A percentile compares a stretch with the other conserved stretches of the same genome.
Evolutionary conservation across 176 grass and related monocot species (phyloP).

Genomic region (Oryza nivara): DNA sequence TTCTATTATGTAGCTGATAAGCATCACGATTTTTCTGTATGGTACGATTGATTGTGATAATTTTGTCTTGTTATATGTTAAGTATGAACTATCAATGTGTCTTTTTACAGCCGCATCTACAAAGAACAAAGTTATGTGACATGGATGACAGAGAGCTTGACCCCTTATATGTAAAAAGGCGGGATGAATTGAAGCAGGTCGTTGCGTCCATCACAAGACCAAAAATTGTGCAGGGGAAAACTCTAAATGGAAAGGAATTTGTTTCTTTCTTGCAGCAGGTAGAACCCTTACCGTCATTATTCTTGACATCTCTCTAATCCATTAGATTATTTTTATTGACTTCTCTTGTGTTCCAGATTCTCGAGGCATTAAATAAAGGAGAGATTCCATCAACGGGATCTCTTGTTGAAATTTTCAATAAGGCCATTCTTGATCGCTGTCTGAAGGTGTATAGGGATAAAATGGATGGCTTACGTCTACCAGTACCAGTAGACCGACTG

Average conservation of each 20-base stretch:
- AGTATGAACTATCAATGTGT: not conserved
- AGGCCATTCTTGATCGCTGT: slow-evolving; percentile 91
- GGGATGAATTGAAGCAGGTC: slow-evolving; percentile 87
- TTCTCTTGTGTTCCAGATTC: slow-evolving; percentile 67
- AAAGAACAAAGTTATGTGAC: slow-evolving; percentile 98
- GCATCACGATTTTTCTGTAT: not conserved
- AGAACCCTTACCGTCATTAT: slow-evolving; percentile 22
- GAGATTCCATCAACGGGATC: slow-evolving; percentile 95
- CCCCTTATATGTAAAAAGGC: slow-evolving; percentile 68
- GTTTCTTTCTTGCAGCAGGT: slow-evolving; percentile 93
- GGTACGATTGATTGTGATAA: not conserved
- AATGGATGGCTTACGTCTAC: slow-evolving; percentile 75
- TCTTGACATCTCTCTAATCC: slow-evolving; percentile 1
- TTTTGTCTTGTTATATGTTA: slow-evolving; percentile 6
- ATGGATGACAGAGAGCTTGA: slow-evolving; percentile 88
- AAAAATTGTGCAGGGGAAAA: slow-evolving; percentile 88
- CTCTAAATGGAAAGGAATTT: slow-evolving; percentile 89
- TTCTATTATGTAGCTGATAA: not conserved
- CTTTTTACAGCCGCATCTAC: slow-evolving; percentile 89
- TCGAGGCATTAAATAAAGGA: slow-evolving; percentile 97
- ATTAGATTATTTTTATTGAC: not conserved
- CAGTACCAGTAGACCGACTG: slow-evolving; percentile 70
- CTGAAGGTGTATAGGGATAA: slow-evolving; percentile 73
- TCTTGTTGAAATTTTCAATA: slow-evolving; percentile 96
- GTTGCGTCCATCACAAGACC: slow-evolving; percentile 79